Base-by-base conservation (phyloP, 176 grass and related monocot species). In the Themeda triandra region DNA sequence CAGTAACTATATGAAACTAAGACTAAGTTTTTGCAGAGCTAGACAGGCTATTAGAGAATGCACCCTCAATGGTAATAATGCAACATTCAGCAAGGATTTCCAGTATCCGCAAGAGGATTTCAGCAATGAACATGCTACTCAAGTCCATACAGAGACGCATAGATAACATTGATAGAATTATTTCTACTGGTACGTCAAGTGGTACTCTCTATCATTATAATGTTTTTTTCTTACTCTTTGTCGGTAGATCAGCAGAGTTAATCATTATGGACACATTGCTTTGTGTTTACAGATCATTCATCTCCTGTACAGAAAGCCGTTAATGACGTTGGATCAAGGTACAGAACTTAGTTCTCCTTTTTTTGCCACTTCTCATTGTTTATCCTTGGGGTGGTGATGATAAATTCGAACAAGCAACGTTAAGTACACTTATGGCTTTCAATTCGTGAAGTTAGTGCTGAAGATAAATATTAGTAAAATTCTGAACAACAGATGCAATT, bases 71-170 rank as follows among this genome's bases (percentile, higher is more conserved):
- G 0, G 76, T 92, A 8, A 86, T 95, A 69, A 90, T 90, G 91
- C 93, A 98, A 76, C 89, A 95, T 37, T 84, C 96, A 41, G 78
- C 86, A 44, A 98, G 91, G 86, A 92, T 98, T 83, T 94, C 86
- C 19, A 87, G 89, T 28, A 87, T 98, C 39, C 91, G 88, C 17
- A 93, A 86, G 60, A 95, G 93, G 85, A 92, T 98, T 76, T 85
- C 82, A 33, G 89, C 96, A 53, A 54, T 95, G 66, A 98, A 98
- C 80, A 90, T 93, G 86, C 84, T 95, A 63, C 87, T 98, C 74
- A 93, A 76, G 54, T 92, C 96, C 80, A 92, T 95, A 89, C 96
- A 95, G 63, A 88, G 88, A 70, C 86, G 96, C 51, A 90, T 98
- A 13, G 96, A 98, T 91, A 89, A 87, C 81, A 86, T 95, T 21